These are phyloP conservation scores for Scutellaria barbata DNA, from an alignment of 257 asterid genomes.

Conservation along the genomic window DNA sequence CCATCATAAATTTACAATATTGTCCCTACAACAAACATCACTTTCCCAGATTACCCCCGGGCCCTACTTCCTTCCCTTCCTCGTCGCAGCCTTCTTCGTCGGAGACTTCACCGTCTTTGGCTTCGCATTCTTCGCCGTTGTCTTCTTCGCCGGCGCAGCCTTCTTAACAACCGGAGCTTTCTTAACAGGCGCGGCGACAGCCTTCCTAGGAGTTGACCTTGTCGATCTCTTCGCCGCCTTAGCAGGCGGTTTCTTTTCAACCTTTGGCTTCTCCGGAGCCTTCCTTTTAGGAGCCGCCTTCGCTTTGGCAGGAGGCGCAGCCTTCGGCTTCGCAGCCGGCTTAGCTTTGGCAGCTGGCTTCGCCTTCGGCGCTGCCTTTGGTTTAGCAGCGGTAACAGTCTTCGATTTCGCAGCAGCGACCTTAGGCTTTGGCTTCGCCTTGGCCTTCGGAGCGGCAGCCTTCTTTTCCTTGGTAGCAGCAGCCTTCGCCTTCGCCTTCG, in stretches of 20 bases:
- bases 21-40: constrained; percentile 50
- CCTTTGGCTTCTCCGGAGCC: constrained; percentile 52
- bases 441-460: constrained; percentile 19
- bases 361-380: constrained; percentile 39
- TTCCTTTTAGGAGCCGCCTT: constrained; percentile 53
- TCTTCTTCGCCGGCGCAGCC: constrained; percentile 45
- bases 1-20: constrained; percentile 47
- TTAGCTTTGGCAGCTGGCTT: constrained; percentile 55
- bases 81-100: constrained; percentile 33
- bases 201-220: constrained; percentile 59
- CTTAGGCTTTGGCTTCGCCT: constrained; percentile 19
- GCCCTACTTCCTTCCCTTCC: constrained; percentile 53
- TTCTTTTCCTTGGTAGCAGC: constrained; percentile 47
- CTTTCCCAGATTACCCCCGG: constrained; percentile 32
- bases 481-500: constrained; percentile 32
- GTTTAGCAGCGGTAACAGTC: constrained; percentile 35
- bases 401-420: constrained; percentile 32
- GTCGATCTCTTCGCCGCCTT: constrained; percentile 58
- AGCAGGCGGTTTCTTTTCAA: constrained; percentile 53
- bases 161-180: constrained; percentile 51
- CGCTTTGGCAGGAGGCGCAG: constrained; percentile 47
- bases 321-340: constrained; percentile 49
- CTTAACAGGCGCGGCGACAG: constrained; percentile 40
- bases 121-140: constrained; percentile 38
- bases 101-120: constrained; percentile 29